phyloP scores from a whole-genome alignment of 2,329 filamentous ascomycete genomes.

The Xylariaceae sp. region DNA sequence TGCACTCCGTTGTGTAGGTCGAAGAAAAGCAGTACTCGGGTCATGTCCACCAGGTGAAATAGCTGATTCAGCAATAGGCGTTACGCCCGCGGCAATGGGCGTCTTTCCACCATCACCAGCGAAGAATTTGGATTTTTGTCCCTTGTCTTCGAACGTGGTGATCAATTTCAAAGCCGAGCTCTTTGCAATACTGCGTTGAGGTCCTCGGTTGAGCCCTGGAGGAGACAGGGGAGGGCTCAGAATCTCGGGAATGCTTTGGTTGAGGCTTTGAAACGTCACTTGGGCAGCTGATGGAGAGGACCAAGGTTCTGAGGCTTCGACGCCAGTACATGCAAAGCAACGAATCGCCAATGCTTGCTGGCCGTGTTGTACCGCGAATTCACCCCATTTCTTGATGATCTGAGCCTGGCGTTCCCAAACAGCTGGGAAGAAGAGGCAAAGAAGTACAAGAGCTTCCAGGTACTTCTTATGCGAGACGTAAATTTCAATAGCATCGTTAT shows the following conservation, averaged over 20 bases:
- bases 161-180: conserved; percentile 86
- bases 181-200: conserved; percentile 67
- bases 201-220: conserved; percentile 59
- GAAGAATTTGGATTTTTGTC: conserved; percentile 64
- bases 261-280: conserved; percentile 54
- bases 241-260: conserved; percentile 57
- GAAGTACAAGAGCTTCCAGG: conserved; percentile 89
- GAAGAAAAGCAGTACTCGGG: conserved; percentile 64
- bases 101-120: conserved; percentile 61
- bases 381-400: conserved; percentile 91
- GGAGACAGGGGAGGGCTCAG: conserved; percentile 73
- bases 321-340: conserved; percentile 87
- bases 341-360: conserved; percentile 88
- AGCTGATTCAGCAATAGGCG: conserved; percentile 81
- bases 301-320: conserved; percentile 84
- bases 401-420: conserved; percentile 91
- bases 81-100: conserved; percentile 78
- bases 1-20: conserved; percentile 64
- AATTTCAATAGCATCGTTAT: conserved; percentile 92
- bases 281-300: conserved; percentile 74
- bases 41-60: conserved; percentile 68
- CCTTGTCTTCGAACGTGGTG: conserved; percentile 74
- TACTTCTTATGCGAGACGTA: conserved; percentile 89
- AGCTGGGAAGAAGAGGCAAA: conserved; percentile 74
- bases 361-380: conserved; percentile 80